Evolutionary conservation across 805 yeast genomes (phyloP).

Genomic region (Barnettozyma pratensis): DNA sequence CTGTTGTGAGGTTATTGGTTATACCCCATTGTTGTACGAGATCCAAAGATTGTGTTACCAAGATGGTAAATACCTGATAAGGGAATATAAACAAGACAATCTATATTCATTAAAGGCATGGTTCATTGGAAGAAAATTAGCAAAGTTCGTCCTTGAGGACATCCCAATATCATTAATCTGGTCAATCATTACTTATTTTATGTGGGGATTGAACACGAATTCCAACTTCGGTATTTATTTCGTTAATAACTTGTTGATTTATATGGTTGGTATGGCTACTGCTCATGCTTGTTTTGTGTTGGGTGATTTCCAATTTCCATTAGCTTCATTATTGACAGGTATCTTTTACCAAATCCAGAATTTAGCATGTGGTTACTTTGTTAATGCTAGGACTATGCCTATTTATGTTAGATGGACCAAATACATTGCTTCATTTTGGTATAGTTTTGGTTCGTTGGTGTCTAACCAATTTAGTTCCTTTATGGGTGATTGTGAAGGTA

Average conservation of each 20-base stretch:
- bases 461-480: conserved; percentile 61
- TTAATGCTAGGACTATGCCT: conserved; percentile 66
- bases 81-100: conserved; percentile 23
- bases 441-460: conserved; percentile 60
- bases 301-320: conserved; percentile 18
- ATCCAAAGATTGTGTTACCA: conserved; percentile 49
- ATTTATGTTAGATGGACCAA: conserved; percentile 82
- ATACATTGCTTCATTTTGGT: conserved; percentile 69
- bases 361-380: conserved; percentile 77
- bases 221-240: conserved; percentile 57
- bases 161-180: conserved; percentile 54
- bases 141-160: conserved; percentile 67
- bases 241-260: conserved; percentile 50
- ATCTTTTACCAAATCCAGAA: conserved; percentile 44
- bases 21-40: conserved; percentile 52
- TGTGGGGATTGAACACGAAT: conserved; percentile 63
- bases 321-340: conserved; percentile 16
- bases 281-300: conserved; percentile 35
- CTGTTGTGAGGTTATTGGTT: conserved; percentile 48
- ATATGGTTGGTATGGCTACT: conserved; percentile 49
- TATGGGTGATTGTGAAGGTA: conserved; percentile 56
- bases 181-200: conserved; percentile 61
- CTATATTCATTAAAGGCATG: conserved; percentile 18
- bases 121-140: conserved; percentile 43
- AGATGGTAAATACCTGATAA: conserved; percentile 53